These are phyloP conservation scores for Apocynum venetum DNA, from an alignment of 257 asterid genomes.

Conservation along the genomic window DNA sequence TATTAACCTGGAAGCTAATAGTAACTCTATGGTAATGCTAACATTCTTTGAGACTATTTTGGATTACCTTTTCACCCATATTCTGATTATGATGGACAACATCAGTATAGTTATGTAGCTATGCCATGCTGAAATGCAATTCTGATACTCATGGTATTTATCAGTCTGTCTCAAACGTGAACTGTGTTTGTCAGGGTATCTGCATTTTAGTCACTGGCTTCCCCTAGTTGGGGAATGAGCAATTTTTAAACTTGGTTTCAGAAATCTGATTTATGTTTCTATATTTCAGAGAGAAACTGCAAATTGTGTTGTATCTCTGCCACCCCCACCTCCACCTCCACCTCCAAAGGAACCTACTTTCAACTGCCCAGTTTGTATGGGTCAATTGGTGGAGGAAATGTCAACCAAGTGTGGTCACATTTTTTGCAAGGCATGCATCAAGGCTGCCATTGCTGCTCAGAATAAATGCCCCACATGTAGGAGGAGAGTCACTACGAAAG, in stretches of 20 bases:
- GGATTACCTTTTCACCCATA: background rate
- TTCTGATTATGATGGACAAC: background rate
- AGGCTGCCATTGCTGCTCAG: constrained; percentile 73
- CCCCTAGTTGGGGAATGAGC: background rate
- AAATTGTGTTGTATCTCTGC: constrained; percentile 14
- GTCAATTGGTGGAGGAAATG: constrained; percentile 69
- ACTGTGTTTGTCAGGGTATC: background rate
- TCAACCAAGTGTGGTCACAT: constrained; percentile 94
- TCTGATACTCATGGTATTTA: too few relatives aligned
- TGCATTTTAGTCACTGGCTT: background rate
- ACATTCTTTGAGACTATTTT: constrained; percentile 1
- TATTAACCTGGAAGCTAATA: constrained; percentile 60
- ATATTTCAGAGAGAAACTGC: constrained; percentile 34
- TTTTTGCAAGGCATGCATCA: constrained; percentile 88
- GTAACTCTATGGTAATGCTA: constrained; percentile 49
- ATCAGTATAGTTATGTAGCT: background rate
- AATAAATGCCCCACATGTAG: constrained; percentile 90
- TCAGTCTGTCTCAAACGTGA: too few relatives aligned
- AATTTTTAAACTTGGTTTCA: too few relatives aligned
- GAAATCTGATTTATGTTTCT: background rate
- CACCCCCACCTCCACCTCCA: constrained; percentile 35
- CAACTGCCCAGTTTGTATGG: constrained; percentile 91
- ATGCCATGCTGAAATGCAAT: background rate
- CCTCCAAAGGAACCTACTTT: constrained; percentile 62
- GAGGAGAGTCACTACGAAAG: constrained; percentile 54